Base-by-base conservation (phyloP, 495 filamentous ascomycete species). In the Trichoderma asperelloides region DNA sequence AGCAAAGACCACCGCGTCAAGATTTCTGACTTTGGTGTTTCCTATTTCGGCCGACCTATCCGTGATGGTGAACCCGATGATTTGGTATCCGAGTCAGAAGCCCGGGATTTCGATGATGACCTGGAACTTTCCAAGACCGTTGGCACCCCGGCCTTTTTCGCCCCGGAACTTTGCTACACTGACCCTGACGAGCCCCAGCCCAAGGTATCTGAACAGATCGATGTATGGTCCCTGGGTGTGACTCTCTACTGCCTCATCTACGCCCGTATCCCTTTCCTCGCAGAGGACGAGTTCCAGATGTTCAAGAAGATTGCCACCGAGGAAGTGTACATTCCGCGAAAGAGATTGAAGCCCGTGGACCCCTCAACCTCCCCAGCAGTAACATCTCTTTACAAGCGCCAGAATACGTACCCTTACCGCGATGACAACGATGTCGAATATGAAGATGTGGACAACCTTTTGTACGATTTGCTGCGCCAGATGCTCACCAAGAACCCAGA, bases 21-120 rank as follows among this genome's bases (percentile, higher is more conserved):
- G 81, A 99, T 99, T 62, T 98, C 95, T n/a, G 95, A 99, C 74
- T 99, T 99, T 78, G 95, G 95, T 37, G 95, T 99, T 4, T 98
- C 95, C 0, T 99, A 97, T 75, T 88, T 98, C 57, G 96, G 95
- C 25, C 86, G 90, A 64, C 90, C 91, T 0, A 88, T 92, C 67
- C 80, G 90, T 65, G 85, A 89, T 57, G 89, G 90, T 68, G 90
- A 93, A 66, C 81, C 87, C 13, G 87, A 90, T 71, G 91, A 94
- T 69, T 87, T 89, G 51, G 80, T 93, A 21, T 89, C 87, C 18
- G 93, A 97, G 75, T 90, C 89, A 16, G 91, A 97, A 70, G 89
- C 91, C 15, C 84, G 84, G 5, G 91, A 95, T 70, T 82, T 94
- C 62, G 91, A 97, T 71, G 91, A 96, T 76, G 93, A 96, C 41